phyloP scores from a whole-genome alignment of 23 red algal genomes.

The Gracilariopsis chorda region DNA sequence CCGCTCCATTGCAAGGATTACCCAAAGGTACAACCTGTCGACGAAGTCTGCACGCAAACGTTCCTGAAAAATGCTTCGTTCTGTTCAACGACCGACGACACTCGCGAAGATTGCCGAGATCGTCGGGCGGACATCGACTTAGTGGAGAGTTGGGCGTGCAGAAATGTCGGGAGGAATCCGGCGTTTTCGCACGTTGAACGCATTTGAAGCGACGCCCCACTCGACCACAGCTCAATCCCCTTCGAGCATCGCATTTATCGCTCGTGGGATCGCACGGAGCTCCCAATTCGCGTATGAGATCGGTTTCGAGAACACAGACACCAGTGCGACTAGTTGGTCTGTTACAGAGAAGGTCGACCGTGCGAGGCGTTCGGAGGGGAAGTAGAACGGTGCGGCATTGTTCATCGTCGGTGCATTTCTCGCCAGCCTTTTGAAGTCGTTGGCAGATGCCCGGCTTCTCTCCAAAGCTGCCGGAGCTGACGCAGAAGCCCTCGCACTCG shows the following conservation, averaged over 20 bases:
- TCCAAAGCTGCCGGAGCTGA: background rate
- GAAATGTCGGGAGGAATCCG: background rate
- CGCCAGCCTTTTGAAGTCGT: background rate
- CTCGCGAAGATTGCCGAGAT: background rate
- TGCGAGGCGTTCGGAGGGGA: background rate
- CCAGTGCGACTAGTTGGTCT: background rate
- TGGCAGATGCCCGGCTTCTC: background rate
- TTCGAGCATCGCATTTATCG: background rate
- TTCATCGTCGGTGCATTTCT: background rate
- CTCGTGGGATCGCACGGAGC: background rate
- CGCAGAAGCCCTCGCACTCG: background rate
- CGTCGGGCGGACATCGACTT: background rate
- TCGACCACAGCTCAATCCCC: background rate
- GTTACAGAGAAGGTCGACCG: background rate
- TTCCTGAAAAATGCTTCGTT: background rate
- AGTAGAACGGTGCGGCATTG: background rate
- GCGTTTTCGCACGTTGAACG: background rate
- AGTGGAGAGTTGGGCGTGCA: background rate
- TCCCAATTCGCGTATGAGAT: background rate
- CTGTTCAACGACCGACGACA: background rate
- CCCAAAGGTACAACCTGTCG: background rate
- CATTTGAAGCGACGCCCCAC: background rate
- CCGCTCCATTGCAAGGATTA: background rate
- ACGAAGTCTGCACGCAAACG: background rate
- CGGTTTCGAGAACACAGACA: background rate